Evolutionary conservation across 768 basidiomycete genomes (phyloP).

Genomic region (Tylopilus vinaceipallidus): DNA sequence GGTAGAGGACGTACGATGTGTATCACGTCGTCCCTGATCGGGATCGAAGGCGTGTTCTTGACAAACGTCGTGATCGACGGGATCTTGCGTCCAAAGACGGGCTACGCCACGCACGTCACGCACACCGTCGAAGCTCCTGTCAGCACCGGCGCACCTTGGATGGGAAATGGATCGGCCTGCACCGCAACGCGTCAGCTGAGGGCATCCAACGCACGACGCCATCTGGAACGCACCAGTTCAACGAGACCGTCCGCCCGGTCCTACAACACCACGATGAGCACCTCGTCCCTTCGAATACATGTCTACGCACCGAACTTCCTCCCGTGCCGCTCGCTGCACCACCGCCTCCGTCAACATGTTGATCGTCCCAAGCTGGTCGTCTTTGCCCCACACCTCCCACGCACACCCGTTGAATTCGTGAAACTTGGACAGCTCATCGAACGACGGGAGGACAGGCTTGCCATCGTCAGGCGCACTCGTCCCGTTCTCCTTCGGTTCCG

Average conservation of each 20-base stretch:
- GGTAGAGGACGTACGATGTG: conserved; percentile 46
- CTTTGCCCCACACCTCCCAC: conserved; percentile 65
- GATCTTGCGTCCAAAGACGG: conserved; percentile 51
- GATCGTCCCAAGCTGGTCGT: conserved; percentile 65
- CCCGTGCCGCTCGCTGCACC: conserved; percentile 54
- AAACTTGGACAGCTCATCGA: conserved; percentile 49
- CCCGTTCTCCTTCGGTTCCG: neutral
- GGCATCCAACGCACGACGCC: neutral
- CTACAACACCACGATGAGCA: conserved; percentile 36
- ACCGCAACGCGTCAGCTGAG: no score
- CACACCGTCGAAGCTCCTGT: no score
- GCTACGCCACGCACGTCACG: conserved; percentile 37
- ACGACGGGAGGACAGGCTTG: conserved; percentile 38
- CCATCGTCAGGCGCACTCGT: conserved; percentile 13
- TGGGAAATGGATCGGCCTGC: conserved; percentile 72
- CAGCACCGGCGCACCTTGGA: conserved; percentile 56
- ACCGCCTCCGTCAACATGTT: conserved; percentile 63
- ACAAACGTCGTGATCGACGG: conserved; percentile 48
- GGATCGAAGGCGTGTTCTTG: conserved; percentile 15
- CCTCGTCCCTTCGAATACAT: no score
- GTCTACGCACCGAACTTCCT: conserved; percentile 60
- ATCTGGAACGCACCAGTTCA: conserved; percentile 66
- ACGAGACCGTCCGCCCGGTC: conserved; percentile 50
- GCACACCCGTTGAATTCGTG: conserved; percentile 54
- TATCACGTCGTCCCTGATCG: conserved; percentile 46